Conservation (phyloP, 805 yeast genomes). For the Yamadazyma phyllophila region DNA sequence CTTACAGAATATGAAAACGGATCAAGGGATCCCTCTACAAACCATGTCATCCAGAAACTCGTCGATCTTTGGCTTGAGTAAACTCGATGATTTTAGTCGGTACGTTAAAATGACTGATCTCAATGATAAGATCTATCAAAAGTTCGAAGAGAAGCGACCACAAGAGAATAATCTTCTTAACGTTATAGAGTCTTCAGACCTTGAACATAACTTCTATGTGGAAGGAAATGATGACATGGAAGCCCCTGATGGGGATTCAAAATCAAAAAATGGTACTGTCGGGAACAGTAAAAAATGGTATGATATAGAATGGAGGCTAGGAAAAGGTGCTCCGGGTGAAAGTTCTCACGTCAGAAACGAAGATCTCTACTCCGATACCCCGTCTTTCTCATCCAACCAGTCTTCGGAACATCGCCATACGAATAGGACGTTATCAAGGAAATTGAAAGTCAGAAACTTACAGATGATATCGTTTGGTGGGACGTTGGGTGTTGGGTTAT, state of each 20-base stretch:
- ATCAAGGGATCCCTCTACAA: conserved; percentile 18
- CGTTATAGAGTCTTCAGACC: conserved; percentile 24
- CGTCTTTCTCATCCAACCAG: conserved; percentile 9
- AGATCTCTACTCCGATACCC: conserved; percentile 6
- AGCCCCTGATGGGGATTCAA: neutral
- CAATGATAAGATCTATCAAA: conserved; percentile 29
- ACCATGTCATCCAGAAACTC: conserved; percentile 9
- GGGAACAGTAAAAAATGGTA: conserved; percentile 16
- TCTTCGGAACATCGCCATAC: conserved; percentile 2
- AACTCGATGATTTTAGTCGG: conserved; percentile 33
- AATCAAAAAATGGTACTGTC: conserved; percentile 5
- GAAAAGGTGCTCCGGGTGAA: conserved; percentile 1
- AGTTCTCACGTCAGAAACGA: conserved; percentile 7
- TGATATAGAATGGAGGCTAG: conserved; percentile 11
- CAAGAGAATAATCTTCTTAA: conserved; percentile 23
- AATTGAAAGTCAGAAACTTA: conserved; percentile 61
- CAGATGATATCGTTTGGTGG: conserved; percentile 81
- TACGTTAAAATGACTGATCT: conserved; percentile 34
- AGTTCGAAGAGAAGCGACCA: conserved; percentile 13
- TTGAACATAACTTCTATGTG: conserved; percentile 26
- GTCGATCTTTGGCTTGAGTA: conserved; percentile 30
- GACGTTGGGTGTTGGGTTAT: conserved; percentile 73
- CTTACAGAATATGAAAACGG: neutral
- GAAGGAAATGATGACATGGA: conserved; percentile 13
- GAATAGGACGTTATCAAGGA: conserved; percentile 46